These are phyloP conservation scores for Tympanopsis confertula DNA, from an alignment of 2,329 filamentous ascomycete genomes.

Conservation along the genomic window DNA sequence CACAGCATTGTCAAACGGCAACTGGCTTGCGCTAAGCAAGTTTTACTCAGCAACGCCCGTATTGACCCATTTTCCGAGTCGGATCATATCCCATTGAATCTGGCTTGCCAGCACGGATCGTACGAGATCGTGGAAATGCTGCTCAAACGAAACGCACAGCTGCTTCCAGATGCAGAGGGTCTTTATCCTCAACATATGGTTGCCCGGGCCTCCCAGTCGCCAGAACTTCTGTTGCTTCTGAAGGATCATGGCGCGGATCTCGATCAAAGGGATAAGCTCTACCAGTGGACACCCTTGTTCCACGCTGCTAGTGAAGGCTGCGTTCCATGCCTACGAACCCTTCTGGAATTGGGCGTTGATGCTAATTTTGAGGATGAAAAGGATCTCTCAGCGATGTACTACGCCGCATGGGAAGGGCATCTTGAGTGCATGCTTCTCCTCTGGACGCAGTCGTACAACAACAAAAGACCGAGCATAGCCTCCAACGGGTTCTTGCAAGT, in stretches of 20 bases:
- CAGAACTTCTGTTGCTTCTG: slow-evolving; percentile 49
- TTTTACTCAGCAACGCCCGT: slow-evolving; percentile 49
- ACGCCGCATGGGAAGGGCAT: slow-evolving; percentile 68
- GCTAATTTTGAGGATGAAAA: slow-evolving; percentile 57
- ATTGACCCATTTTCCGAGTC: slow-evolving; percentile 54
- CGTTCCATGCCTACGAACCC: slow-evolving; percentile 49
- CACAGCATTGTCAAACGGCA: slow-evolving; percentile 61
- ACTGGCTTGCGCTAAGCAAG: slow-evolving; percentile 47
- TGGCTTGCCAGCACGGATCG: slow-evolving; percentile 65
- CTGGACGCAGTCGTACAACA: slow-evolving; percentile 18
- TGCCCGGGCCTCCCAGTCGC: slow-evolving; percentile 53
- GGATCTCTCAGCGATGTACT: slow-evolving; percentile 61
- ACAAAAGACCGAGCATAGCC: background rate
- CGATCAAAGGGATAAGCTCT: slow-evolving; percentile 61
- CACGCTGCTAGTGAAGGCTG: slow-evolving; percentile 67
- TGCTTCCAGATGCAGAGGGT: slow-evolving; percentile 63
- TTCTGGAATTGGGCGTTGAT: slow-evolving; percentile 51
- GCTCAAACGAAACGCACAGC: slow-evolving; percentile 48
- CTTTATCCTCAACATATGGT: slow-evolving; percentile 66
- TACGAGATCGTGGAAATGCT: slow-evolving; percentile 54
- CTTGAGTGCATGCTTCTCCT: slow-evolving; percentile 61
- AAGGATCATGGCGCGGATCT: slow-evolving; percentile 58
- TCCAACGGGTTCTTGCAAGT: slow-evolving; percentile 4
- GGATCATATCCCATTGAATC: slow-evolving; percentile 61
- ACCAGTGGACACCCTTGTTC: slow-evolving; percentile 66